Conservation (phyloP, 371 early-diverging fungal species). For the Globomyces sp. region DNA sequence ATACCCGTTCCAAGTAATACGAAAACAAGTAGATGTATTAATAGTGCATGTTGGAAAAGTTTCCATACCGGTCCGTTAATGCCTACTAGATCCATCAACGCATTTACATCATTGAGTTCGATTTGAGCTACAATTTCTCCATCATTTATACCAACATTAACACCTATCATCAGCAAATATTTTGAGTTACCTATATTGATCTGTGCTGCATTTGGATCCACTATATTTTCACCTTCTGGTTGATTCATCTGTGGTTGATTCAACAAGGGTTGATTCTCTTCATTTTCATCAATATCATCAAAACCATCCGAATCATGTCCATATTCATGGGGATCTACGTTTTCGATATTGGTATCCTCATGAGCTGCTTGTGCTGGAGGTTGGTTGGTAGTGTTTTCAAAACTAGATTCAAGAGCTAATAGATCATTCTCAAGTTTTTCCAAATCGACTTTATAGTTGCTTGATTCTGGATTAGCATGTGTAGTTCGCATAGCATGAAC, state of each 20-base stretch:
- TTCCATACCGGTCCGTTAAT: slow-evolving; percentile 78
- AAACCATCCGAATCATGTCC: no score
- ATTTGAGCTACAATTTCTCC: slow-evolving; percentile 2
- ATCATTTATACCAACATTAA: not conserved
- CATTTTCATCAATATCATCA: no score
- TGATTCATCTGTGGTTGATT: not conserved
- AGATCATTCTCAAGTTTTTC: no score
- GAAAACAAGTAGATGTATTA: slow-evolving; percentile 72
- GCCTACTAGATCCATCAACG: slow-evolving; percentile 84
- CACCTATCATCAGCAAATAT: not conserved
- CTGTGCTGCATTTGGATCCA: not conserved
- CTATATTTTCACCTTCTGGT: not conserved
- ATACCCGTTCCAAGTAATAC: slow-evolving; percentile 66
- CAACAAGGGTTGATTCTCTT: no score
- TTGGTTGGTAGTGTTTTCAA: not conserved
- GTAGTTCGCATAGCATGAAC: no score
- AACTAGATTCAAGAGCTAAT: no score
- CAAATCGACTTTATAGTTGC: no score
- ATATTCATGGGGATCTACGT: no score
- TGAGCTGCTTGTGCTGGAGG: not conserved
- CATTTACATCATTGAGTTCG: slow-evolving; percentile 59
- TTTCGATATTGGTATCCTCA: no score
- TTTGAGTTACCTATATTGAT: not conserved
- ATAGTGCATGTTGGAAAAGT: slow-evolving; percentile 72
- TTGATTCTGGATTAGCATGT: no score